A percentile compares a stretch with the other conserved stretches of the same genome.
These are phyloP conservation scores for Corinectria fuckeliana DNA, from an alignment of 2,329 filamentous ascomycete genomes.

Conservation along the genomic window DNA sequence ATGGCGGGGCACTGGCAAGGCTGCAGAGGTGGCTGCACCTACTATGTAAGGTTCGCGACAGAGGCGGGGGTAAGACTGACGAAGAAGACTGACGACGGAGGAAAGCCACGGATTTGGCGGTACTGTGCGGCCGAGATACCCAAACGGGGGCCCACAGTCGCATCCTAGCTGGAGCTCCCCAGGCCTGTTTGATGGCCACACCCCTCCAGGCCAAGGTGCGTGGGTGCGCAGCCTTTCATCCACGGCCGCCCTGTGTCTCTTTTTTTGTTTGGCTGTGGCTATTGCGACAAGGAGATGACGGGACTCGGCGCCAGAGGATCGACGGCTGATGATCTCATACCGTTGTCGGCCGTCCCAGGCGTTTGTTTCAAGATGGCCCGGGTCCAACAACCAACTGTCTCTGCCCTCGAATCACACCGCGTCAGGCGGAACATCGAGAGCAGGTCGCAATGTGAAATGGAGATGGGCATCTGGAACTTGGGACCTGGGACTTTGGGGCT, in stretches of 20 bases:
- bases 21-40: slow-evolving; percentile 33
- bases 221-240: slow-evolving; percentile 14
- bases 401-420: slow-evolving; percentile 30
- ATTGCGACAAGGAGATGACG: slow-evolving; percentile 34
- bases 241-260: slow-evolving; percentile 13
- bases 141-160: slow-evolving; percentile 28
- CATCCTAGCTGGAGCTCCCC: slow-evolving; percentile 20
- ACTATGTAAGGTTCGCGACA: slow-evolving; percentile 24
- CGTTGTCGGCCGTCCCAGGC: slow-evolving; percentile 35
- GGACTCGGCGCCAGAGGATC: slow-evolving; percentile 40
- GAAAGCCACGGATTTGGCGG: slow-evolving; percentile 27
- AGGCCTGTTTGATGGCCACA: slow-evolving; percentile 24
- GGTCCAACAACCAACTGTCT: slow-evolving; percentile 16
- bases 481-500: slow-evolving; percentile 26
- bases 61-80: slow-evolving; percentile 31
- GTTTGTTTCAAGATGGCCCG: slow-evolving; percentile 39
- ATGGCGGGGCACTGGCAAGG: slow-evolving; percentile 32
- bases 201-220: slow-evolving; percentile 23
- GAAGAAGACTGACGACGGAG: slow-evolving; percentile 22
- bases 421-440: slow-evolving; percentile 17
- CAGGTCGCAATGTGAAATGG: slow-evolving; percentile 29
- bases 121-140: slow-evolving; percentile 36
- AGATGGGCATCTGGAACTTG: slow-evolving; percentile 18
- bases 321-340: slow-evolving; percentile 41
- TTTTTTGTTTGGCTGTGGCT: slow-evolving; percentile 25